Conservation (phyloP, 2,329 filamentous ascomycete species). For the Sporothrix schenckii region DNA sequence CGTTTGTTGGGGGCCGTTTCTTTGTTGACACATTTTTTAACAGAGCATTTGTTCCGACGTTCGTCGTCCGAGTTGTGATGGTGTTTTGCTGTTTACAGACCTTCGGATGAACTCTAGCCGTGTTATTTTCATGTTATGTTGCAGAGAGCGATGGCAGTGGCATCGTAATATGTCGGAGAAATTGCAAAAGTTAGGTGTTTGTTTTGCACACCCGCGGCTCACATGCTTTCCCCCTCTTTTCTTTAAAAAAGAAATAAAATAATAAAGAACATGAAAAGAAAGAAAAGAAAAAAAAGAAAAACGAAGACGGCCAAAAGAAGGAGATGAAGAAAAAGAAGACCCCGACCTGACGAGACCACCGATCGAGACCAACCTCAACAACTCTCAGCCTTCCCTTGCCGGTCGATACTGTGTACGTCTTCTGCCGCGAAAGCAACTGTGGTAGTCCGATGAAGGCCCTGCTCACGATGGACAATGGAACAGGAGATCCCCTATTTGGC, state of each 20-base stretch:
- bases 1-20: background rate
- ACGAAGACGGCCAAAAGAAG: background rate
- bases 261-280: no score
- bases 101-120: background rate
- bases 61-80: background rate
- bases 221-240: no score
- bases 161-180: no score
- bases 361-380: no score
- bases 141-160: background rate
- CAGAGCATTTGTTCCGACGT: no score
- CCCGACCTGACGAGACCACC: no score
- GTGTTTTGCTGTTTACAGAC: background rate
- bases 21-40: no score
- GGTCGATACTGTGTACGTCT: background rate
- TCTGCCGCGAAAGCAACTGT: background rate
- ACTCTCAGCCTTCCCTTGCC: background rate
- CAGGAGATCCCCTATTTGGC: background rate
- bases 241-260: no score
- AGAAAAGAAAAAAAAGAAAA: background rate
- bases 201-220: no score
- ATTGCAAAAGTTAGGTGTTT: no score
- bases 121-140: background rate
- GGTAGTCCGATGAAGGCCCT: background rate
- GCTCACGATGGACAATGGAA: constrained; percentile 1
- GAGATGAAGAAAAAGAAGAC: background rate